Conservation (phyloP, 140 eudicot species). For the Stevia rebaudiana region DNA sequence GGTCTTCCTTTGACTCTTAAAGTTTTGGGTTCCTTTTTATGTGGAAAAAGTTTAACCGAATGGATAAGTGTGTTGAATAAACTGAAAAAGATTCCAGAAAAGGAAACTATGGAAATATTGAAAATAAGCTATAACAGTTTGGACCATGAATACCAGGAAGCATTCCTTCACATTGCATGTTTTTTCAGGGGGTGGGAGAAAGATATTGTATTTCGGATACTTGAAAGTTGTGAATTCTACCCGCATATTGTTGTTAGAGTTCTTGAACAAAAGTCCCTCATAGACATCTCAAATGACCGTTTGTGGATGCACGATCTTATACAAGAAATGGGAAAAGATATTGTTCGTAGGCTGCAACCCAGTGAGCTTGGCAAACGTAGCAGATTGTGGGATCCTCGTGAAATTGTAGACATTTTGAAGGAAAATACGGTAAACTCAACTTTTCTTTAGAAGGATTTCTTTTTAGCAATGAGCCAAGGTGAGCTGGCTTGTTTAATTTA, state of each 20-base stretch:
- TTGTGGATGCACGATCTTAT: constrained; percentile 30
- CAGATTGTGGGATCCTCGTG: constrained; percentile 27
- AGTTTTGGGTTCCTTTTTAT: constrained; percentile 26
- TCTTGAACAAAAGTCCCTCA: constrained; percentile 25
- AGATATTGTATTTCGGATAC: constrained; percentile 12
- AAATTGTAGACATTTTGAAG: constrained; percentile 11
- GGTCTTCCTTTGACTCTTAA: constrained; percentile 34
- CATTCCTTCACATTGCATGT: constrained; percentile 30
- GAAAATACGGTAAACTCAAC: constrained; percentile 13
- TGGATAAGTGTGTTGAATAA: constrained; percentile 16
- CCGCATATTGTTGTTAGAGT: constrained; percentile 11
- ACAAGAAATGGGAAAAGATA: constrained; percentile 32
- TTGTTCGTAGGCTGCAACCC: constrained; percentile 16
- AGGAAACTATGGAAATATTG: constrained; percentile 11
- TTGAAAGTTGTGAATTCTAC: constrained; percentile 18
- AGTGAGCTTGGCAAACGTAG: constrained; percentile 17
- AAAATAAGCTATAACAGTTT: constrained; percentile 23
- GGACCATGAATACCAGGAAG: constrained; percentile 8
- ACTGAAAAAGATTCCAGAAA: constrained; percentile 11
- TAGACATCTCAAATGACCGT: constrained; percentile 4
- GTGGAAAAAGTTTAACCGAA: constrained; percentile 1
- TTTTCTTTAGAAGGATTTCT: neutral
- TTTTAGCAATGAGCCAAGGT: neutral
- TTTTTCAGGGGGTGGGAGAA: constrained; percentile 24
- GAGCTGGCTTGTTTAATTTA: neutral